A percentile compares a stretch with the other conserved stretches of the same genome.
These are phyloP conservation scores for Diaporthe capsici DNA, from an alignment of 2,329 filamentous ascomycete genomes.

Conservation along the genomic window DNA sequence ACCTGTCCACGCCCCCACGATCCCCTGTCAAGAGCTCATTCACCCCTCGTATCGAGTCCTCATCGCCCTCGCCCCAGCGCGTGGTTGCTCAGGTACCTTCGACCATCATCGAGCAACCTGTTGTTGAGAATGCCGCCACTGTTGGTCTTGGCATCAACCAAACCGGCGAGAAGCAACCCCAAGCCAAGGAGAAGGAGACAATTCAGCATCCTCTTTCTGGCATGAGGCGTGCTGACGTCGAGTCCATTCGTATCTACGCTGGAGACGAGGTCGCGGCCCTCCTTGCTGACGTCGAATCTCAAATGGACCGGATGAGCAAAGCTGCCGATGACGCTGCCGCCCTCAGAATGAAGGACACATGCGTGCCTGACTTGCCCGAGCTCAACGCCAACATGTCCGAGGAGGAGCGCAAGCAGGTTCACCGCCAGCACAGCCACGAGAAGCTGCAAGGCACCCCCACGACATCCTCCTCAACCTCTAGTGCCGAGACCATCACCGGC, in stretches of 20 bases:
- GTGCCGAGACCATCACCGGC: conserved; percentile 39
- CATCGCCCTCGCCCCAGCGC: conserved; percentile 64
- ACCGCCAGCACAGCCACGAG: conserved; percentile 67
- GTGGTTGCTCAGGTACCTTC: conserved; percentile 68
- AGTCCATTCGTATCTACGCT: conserved; percentile 78
- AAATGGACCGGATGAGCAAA: conserved; percentile 65
- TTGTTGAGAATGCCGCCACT: conserved; percentile 60
- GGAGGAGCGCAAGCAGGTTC: conserved; percentile 57
- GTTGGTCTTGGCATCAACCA: conserved; percentile 46
- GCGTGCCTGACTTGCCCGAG: conserved; percentile 43
- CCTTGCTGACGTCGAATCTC: conserved; percentile 75
- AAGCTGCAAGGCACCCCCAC: conserved; percentile 57
- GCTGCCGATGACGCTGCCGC: conserved; percentile 54
- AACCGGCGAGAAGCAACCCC: conserved; percentile 28
- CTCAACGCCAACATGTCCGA: conserved; percentile 47
- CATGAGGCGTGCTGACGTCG: conserved; percentile 59
- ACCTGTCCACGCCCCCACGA: conserved; percentile 70
- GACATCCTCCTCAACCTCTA: conserved; percentile 50
- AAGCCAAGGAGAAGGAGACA: conserved; percentile 22
- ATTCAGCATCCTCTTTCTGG: conserved; percentile 43
- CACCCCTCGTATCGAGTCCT: conserved; percentile 50
- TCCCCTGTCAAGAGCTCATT: conserved; percentile 66
- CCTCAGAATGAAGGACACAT: conserved; percentile 49
- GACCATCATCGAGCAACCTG: conserved; percentile 67
- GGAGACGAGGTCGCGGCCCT: conserved; percentile 77